These are phyloP conservation scores for Boletus subcaerulescens DNA, from an alignment of 768 basidiomycete genomes.

Conservation along the genomic window DNA sequence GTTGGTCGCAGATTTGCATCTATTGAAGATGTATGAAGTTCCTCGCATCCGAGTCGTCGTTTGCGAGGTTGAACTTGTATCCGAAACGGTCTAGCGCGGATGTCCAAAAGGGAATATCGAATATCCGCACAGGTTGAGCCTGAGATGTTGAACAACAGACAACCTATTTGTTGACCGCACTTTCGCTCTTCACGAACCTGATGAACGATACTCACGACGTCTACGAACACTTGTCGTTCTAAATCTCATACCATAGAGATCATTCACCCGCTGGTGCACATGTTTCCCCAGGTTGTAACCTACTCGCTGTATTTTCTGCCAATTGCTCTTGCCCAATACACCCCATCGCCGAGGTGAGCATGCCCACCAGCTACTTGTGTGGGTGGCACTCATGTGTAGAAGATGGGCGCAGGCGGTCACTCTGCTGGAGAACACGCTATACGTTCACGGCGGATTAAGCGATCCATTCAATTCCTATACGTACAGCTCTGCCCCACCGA, in stretches of 20 bases:
- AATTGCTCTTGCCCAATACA: constrained; percentile 20
- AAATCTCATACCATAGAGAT: background rate
- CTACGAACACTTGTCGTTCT: constrained; percentile 6
- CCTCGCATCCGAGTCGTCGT: constrained; percentile 46
- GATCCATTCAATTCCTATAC: constrained; percentile 65
- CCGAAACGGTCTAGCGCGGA: background rate
- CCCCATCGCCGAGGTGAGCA: constrained; percentile 25
- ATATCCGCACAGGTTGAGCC: constrained; percentile 4
- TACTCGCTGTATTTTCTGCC: constrained; percentile 14
- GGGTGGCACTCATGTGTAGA: constrained; percentile 5
- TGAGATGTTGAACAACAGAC: background rate
- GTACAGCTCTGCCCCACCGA: constrained; percentile 73
- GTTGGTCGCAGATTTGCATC: constrained; percentile 57
- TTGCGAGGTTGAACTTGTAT: constrained; percentile 40
- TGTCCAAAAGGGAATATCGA: constrained; percentile 11
- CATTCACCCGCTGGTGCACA: background rate
- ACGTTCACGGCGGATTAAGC: constrained; percentile 79
- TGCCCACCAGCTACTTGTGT: background rate
- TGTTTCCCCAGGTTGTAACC: constrained; percentile 8
- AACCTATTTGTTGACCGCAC: background rate
- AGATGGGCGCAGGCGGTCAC: constrained; percentile 86
- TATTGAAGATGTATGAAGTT: constrained; percentile 51
- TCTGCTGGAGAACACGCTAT: constrained; percentile 55
- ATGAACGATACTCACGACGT: constrained; percentile 19
- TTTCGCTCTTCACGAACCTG: constrained; percentile 4